phyloP scores from a whole-genome alignment of 78 protist species.

The Dictyostelium purpureum region DNA sequence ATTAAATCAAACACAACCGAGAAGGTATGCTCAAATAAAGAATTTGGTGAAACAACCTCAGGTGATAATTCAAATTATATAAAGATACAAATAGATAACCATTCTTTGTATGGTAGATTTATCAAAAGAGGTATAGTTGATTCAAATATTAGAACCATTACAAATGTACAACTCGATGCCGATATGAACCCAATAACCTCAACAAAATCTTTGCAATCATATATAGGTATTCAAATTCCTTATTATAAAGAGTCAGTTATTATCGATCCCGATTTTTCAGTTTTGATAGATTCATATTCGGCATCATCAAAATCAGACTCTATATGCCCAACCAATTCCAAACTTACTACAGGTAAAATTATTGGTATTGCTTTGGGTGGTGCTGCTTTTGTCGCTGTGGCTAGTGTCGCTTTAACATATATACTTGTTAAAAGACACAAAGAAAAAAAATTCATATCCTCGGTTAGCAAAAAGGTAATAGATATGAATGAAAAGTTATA shows the following conservation, averaged over 20 bases:
- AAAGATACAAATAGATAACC: background rate
- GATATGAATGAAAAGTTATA: no score
- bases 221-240: conserved; percentile 43
- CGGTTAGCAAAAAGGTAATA: no score
- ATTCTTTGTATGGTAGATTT: conserved; percentile 20
- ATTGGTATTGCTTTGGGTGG: no score
- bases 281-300: no score
- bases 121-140: conserved; percentile 36
- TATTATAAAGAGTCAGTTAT: background rate
- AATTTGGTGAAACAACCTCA: background rate
- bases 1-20: background rate
- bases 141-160: background rate
- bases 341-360: no score
- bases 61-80: background rate
- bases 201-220: background rate
- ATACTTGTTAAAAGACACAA: no score
- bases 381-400: no score
- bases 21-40: background rate
- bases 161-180: background rate
- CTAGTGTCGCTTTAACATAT: no score
- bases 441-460: no score
- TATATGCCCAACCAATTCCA: no score
- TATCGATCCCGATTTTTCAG: conserved; percentile 61
- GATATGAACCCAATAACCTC: background rate
- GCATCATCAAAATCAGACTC: no score